Conservation (phyloP, 768 basidiomycete species). For the Lyophyllum atratum region DNA sequence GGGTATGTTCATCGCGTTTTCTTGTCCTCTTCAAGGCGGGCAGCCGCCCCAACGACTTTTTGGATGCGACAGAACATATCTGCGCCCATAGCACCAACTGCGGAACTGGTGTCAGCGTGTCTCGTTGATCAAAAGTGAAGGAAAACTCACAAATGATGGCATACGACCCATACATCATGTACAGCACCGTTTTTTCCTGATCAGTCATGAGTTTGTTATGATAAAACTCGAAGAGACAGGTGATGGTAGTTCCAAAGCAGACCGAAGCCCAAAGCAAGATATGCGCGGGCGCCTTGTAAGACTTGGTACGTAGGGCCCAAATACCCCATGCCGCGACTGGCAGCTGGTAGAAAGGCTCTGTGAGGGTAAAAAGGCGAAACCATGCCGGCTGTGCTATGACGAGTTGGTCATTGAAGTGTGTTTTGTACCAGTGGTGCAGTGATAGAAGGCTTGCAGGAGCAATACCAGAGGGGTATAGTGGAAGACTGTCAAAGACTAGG, state of each 20-base stretch:
- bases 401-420: constrained; percentile 23
- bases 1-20: neutral
- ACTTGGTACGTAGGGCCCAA: constrained; percentile 21
- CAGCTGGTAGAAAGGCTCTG: constrained; percentile 21
- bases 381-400: constrained; percentile 21
- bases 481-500: constrained; percentile 22
- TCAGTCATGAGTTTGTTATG: constrained; percentile 22
- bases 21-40: constrained; percentile 1
- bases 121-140: neutral
- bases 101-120: neutral
- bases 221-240: constrained; percentile 23
- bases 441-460: constrained; percentile 18
- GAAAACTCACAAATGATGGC: constrained; percentile 17
- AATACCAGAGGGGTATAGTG: constrained; percentile 18
- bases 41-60: constrained; percentile 12
- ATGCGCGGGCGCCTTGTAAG: constrained; percentile 18
- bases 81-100: constrained; percentile 19
- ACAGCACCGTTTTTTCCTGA: constrained; percentile 16
- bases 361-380: constrained; percentile 23
- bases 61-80: constrained; percentile 26
- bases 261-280: constrained; percentile 21
- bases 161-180: constrained; percentile 20
- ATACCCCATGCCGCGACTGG: constrained; percentile 21
- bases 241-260: constrained; percentile 19
- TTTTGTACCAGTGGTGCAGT: constrained; percentile 19